Evolutionary conservation across 208 protist species (phyloP), one percentile per base, ranked within the genome.

Genomic region (Perkinsela sp.): DNA sequence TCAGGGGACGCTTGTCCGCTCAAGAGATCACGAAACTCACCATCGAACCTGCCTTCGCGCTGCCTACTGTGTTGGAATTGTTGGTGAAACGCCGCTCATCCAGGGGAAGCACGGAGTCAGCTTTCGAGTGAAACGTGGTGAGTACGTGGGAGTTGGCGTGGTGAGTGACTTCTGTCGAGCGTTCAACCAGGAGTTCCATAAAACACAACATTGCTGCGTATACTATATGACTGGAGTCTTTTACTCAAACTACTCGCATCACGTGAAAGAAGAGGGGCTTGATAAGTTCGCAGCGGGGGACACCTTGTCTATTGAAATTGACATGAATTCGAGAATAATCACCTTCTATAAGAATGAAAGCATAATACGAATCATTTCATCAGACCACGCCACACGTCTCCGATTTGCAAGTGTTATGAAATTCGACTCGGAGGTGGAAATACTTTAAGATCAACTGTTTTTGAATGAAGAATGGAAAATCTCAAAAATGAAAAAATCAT

Each of bases 181-280:
- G 66, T 76, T 74, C 1, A 84, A 92, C 71, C 78, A 84, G 68
- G 84, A 92, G 72, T 90, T 89, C 72, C 84, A 90, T 80, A 88
- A 85, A 69, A 85, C 82, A 29, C 69, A 74, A 6, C 75, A 90
- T 71, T 88, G 84, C 74, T 89, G 81, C 68, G 82, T 92, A 40
- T 92, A 92, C 73, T 92, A 92, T 74, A 90, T 90, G 84, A 87
- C 87, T 0, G 87, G 87, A 28, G 87, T 92, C 0, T 90, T 92
- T 67, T 92, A 90, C 80, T 80, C 81, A 32, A 90, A 90, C 73
- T 92, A 82, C 71, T 80, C 83, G 0, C 76, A 89, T 70, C 84
- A 89, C 74, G 74, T 79, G 15, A 92, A 92, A 71, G 84, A 92
- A 71, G 87, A 92, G 68, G 82, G 78, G 48, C 74, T 90, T 0